These are phyloP conservation scores for Termitomyces sp. DNA, from an alignment of 768 basidiomycete genomes.

Conservation along the genomic window DNA sequence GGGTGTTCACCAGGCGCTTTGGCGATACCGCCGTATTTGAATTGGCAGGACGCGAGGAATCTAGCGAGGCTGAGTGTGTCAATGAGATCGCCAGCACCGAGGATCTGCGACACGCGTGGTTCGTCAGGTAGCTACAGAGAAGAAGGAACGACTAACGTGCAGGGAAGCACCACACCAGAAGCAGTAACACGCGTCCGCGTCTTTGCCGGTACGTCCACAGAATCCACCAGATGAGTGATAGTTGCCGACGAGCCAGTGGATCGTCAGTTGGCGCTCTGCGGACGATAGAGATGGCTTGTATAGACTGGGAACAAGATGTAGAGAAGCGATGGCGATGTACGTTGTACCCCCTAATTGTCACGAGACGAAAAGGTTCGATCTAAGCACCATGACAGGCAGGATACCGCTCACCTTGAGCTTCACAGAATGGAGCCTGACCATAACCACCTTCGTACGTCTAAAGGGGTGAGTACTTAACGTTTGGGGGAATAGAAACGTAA, in stretches of 20 bases:
- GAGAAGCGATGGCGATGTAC: slow-evolving; percentile 81
- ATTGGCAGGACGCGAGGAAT: slow-evolving; percentile 78
- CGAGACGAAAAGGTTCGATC: neutral
- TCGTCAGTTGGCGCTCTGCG: slow-evolving; percentile 44
- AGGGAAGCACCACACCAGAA: slow-evolving; percentile 92
- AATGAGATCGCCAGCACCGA: slow-evolving; percentile 55
- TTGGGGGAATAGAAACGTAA: neutral
- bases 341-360: slow-evolving; percentile 80
- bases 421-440: slow-evolving; percentile 73
- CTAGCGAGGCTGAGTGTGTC: slow-evolving; percentile 46
- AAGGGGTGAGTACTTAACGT: neutral
- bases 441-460: slow-evolving; percentile 94
- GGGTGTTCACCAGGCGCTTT: slow-evolving; percentile 79
- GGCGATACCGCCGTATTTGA: slow-evolving; percentile 82
- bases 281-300: slow-evolving; percentile 22
- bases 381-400: neutral
- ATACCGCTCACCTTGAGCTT: slow-evolving; percentile 70
- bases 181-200: slow-evolving; percentile 90
- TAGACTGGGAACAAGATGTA: slow-evolving; percentile 42
- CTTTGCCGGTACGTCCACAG: slow-evolving; percentile 83
- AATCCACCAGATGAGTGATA: slow-evolving; percentile 75
- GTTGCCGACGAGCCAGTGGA: slow-evolving; percentile 74
- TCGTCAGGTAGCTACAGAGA: neutral
- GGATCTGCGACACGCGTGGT: slow-evolving; percentile 47
- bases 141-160: slow-evolving; percentile 41